phyloP scores from a whole-genome alignment of 2,329 filamentous ascomycete species.

The Stachybotrys echinatus region DNA sequence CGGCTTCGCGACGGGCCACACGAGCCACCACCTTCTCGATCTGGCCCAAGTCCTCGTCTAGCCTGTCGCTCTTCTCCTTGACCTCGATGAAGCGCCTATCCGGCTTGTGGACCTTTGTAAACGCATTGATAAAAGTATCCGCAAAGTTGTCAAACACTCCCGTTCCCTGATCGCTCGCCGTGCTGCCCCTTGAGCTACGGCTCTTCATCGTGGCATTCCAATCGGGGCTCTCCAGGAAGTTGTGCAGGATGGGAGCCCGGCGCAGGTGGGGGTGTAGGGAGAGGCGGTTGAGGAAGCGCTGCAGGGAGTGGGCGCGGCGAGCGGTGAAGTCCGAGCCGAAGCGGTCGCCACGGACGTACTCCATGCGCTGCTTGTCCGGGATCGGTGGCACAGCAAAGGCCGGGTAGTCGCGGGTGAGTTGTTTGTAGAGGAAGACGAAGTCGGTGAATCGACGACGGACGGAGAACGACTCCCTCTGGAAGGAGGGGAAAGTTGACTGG shows the following conservation, averaged over 20 bases:
- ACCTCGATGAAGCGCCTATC: conserved; percentile 95
- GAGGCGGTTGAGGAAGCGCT: conserved; percentile 83
- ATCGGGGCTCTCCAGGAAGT: conserved; percentile 86
- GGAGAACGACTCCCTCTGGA: conserved; percentile 72
- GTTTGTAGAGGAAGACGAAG: conserved; percentile 94
- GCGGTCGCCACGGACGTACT: conserved; percentile 93
- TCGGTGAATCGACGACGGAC: conserved; percentile 94
- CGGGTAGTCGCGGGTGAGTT: conserved; percentile 79
- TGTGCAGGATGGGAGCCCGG: conserved; percentile 73
- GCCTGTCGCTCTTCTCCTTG: conserved; percentile 83
- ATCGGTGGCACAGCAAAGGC: conserved; percentile 90
- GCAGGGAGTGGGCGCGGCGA: conserved; percentile 81
- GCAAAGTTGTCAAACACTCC: conserved; percentile 93
- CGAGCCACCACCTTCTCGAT: conserved; percentile 95
- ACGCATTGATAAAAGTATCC: conserved; percentile 94
- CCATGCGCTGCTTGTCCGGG: conserved; percentile 98
- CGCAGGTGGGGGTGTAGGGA: conserved; percentile 86
- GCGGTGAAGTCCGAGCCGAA: conserved; percentile 91
- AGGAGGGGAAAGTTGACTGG: conserved; percentile 90
- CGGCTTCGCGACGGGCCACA: conserved; percentile 79
- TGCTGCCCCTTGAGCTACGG: conserved; percentile 61
- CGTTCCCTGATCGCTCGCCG: conserved; percentile 40
- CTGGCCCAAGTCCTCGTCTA: conserved; percentile 87
- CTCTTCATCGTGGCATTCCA: conserved; percentile 96
- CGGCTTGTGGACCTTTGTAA: conserved; percentile 92